Percentiles rank a stretch among this genome's conserved stretches.
Conservation (phyloP, 805 yeast species). For the Kuraishia molischiana region DNA sequence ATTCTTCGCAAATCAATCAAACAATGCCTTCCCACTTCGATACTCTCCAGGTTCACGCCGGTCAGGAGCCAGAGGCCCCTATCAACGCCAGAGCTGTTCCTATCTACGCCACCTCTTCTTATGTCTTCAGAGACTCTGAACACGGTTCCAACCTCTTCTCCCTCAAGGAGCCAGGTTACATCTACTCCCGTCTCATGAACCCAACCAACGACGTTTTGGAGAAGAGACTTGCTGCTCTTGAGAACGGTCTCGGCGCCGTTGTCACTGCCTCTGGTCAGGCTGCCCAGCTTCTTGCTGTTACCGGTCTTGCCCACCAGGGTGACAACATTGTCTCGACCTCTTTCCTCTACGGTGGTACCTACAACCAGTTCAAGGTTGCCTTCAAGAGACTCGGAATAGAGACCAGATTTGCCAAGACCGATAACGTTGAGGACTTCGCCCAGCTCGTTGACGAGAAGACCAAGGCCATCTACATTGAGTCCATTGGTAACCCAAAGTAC, state of each 20-base stretch:
- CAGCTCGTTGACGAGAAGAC: constrained; percentile 73
- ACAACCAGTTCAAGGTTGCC: constrained; percentile 88
- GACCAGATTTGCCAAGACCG: constrained; percentile 78
- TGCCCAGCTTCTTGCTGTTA: constrained; percentile 80
- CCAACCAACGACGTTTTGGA: constrained; percentile 92
- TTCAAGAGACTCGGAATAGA: constrained; percentile 85
- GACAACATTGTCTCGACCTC: constrained; percentile 86
- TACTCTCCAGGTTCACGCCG: constrained; percentile 91
- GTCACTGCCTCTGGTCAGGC: constrained; percentile 96
- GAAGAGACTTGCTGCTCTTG: constrained; percentile 85
- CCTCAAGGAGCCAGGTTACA: constrained; percentile 72
- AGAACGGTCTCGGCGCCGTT: constrained; percentile 84
- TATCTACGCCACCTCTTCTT: constrained; percentile 86
- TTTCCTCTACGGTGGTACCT: constrained; percentile 90
- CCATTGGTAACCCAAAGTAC: constrained; percentile 89
- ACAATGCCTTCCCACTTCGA: constrained; percentile 59
- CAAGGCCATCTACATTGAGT: constrained; percentile 81
- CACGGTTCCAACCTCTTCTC: constrained; percentile 92
- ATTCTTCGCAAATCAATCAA: too few species aligned
- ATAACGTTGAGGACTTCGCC: constrained; percentile 60
- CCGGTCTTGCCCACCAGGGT: constrained; percentile 78
- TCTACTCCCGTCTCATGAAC: constrained; percentile 84
- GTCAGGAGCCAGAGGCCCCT: constrained; percentile 63
- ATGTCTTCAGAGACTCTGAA: constrained; percentile 76
- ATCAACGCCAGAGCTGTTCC: constrained; percentile 85